Conservation (phyloP, 1,284 basidiomycete species). For the Ceratobasidium sp. region DNA sequence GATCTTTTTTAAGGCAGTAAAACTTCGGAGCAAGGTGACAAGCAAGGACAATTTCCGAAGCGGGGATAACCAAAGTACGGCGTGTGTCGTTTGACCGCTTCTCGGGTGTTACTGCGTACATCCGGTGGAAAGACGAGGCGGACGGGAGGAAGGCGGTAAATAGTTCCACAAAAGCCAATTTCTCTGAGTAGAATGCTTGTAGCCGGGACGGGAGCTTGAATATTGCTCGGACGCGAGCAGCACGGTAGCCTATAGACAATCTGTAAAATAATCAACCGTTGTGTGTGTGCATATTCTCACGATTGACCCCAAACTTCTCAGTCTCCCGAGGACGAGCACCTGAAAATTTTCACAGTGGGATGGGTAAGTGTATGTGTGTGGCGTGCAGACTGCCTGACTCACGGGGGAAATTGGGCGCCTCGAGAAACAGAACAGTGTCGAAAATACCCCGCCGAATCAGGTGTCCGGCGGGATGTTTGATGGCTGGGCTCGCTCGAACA, state of each 20-base stretch:
- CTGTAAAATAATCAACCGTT: too few relatives aligned
- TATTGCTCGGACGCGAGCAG: slow-evolving; percentile 4
- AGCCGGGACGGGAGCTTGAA: slow-evolving; percentile 5
- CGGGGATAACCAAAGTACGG: background rate
- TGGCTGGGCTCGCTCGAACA: background rate
- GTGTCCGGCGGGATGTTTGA: slow-evolving; percentile 16
- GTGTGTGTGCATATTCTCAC: background rate
- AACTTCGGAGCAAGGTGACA: slow-evolving; percentile 21
- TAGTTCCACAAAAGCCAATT: slow-evolving; percentile 30
- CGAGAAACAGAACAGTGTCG: slow-evolving; percentile 9
- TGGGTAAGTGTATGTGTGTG: background rate
- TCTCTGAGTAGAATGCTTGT: background rate
- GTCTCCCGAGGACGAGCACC: background rate
- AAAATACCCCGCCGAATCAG: slow-evolving; percentile 45
- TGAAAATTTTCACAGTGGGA: background rate
- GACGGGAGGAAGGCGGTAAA: slow-evolving; percentile 5
- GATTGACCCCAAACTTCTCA: background rate
- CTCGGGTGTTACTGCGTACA: background rate
- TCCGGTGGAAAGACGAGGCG: background rate
- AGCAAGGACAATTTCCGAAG: slow-evolving; percentile 3
- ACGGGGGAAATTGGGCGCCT: background rate
- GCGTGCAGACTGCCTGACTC: slow-evolving; percentile 48
- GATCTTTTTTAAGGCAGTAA: background rate
- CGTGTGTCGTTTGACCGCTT: background rate
- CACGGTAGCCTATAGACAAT: background rate